Base-by-base conservation (phyloP, 2,329 filamentous ascomycete genomes). In the Onygenales sp. region DNA sequence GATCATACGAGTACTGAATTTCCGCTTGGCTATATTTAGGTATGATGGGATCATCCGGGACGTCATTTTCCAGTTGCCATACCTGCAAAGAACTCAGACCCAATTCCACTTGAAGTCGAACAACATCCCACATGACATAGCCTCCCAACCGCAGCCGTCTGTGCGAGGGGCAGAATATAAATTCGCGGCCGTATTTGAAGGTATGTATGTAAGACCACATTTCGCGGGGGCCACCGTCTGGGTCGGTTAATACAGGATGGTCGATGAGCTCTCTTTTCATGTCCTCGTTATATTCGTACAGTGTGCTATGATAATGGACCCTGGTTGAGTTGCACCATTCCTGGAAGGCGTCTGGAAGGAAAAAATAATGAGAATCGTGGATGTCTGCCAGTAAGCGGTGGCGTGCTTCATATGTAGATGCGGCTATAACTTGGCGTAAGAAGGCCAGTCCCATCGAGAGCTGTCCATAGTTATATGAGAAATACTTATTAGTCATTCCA, bases 91-190 rank as follows among this genome's bases (percentile, higher is more conserved):
- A 36, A 7, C 45, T 6, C 38, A 52, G 17, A 7, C 44, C 31
- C 55, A 52, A 56, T 50, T 52, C 42, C n/a, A 52, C 21, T 13
- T 0, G 14, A 45, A 57, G 52, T 43, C 55, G 53, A 13, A 39
- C 43, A 51, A 33, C n/a, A 51, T 57, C 50, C 55, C 53, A 57
- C 53, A 57, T 53, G 11, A 57, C 53, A 48, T 57, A 57, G 14
- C 55, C 52, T 33, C 31, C 47, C 17, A 38, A 2, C 36, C 55
- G 49, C 3, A 54, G 43, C 52, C 52, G n/a, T 35, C 6, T 10
- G 31, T 11, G 31, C 21, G 7, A 36, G 36, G 52, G 39, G 51
- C 14, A 21, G 49, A 52, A 7, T 50, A 11, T 42, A 52, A 17
- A 43, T n/a, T n/a, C 21, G 31, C 1, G 6, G 43, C 38, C 21